These are phyloP conservation scores for Karstenula rhodostoma DNA, from an alignment of 2,329 filamentous ascomycete species.

Conservation along the genomic window DNA sequence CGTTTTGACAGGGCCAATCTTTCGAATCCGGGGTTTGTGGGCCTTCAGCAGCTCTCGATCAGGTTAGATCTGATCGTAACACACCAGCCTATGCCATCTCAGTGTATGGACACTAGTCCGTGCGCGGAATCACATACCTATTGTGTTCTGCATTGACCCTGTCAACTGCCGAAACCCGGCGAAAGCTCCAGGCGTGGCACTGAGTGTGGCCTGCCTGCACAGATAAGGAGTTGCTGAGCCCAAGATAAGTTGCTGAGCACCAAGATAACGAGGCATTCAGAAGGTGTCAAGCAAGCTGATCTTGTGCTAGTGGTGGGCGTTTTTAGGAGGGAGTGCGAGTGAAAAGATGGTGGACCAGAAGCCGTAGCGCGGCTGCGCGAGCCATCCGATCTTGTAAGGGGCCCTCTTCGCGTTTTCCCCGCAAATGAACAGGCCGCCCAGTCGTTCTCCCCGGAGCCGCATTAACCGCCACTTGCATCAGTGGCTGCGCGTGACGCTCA, in stretches of 20 bases:
- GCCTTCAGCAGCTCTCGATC: neutral
- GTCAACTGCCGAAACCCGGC: neutral
- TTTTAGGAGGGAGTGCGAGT: neutral
- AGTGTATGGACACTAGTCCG: neutral
- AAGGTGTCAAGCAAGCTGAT: neutral
- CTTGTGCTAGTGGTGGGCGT: neutral
- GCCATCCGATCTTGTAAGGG: neutral
- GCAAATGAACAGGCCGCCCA: neutral
- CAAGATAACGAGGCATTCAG: neutral
- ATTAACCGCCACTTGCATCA: neutral
- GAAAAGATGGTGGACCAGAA: neutral
- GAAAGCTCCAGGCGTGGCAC: neutral
- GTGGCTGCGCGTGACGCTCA: neutral
- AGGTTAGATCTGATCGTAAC: neutral
- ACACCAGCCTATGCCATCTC: neutral
- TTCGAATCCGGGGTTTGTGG: too few relatives aligned
- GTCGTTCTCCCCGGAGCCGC: neutral
- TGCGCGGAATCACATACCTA: neutral
- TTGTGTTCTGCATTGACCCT: neutral
- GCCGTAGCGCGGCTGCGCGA: neutral
- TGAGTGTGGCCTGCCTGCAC: too few relatives aligned
- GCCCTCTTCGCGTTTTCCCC: neutral
- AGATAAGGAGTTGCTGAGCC: too few relatives aligned
- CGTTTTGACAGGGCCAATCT: too few relatives aligned
- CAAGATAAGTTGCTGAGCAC: neutral